phyloP scores from a whole-genome alignment of 2,329 filamentous ascomycete genomes.

The Colletotrichum sp. region DNA sequence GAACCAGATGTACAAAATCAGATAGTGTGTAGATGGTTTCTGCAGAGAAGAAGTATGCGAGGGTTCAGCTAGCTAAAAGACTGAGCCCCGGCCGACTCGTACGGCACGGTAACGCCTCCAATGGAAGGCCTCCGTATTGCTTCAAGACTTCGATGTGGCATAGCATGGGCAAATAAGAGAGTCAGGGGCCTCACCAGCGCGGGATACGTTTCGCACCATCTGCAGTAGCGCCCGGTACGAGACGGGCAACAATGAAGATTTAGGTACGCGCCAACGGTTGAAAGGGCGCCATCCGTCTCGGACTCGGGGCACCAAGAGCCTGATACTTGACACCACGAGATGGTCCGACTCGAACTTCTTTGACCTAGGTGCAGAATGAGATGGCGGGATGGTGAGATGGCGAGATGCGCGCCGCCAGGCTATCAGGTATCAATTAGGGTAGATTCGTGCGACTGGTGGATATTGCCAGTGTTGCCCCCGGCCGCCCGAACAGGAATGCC shows the following conservation, averaged over 20 bases:
- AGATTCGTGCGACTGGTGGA: constrained; percentile 17
- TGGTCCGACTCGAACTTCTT: neutral
- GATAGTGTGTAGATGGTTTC: neutral
- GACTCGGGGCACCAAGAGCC: neutral
- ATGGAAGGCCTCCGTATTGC: neutral
- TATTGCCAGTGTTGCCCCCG: neutral
- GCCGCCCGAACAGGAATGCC: neutral
- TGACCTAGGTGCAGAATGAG: neutral
- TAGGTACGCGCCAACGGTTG: neutral
- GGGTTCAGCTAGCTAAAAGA: neutral
- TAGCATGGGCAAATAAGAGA: neutral
- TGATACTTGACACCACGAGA: neutral
- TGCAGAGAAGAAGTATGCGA: neutral
- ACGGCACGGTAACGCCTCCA: neutral
- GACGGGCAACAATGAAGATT: neutral
- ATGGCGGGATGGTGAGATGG: neutral
- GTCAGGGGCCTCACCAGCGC: neutral
- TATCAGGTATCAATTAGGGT: neutral
- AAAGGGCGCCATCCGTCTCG: constrained; percentile 1
- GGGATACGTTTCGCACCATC: neutral
- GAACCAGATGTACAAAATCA: neutral
- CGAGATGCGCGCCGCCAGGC: neutral
- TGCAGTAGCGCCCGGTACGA: neutral
- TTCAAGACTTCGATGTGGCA: neutral
- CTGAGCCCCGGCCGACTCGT: neutral